Evolutionary conservation across 2,329 filamentous ascomycete genomes (phyloP).

Genomic region (Hypoxylon sp.): DNA sequence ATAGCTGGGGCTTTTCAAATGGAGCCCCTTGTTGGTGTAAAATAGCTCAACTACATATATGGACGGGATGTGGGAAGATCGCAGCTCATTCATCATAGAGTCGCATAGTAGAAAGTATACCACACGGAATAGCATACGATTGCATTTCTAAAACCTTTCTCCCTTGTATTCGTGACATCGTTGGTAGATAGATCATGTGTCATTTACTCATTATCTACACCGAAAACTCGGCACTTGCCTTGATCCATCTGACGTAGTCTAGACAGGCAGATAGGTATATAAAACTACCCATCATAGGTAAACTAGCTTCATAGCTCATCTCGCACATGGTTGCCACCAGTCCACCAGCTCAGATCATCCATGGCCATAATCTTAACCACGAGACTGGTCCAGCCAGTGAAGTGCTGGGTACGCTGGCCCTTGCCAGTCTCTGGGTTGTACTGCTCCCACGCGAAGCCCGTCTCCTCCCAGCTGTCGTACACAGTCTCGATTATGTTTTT

Average conservation of each 20-base stretch:
- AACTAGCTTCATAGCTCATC: constrained; percentile 64
- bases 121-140: constrained; percentile 14
- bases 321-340: constrained; percentile 52
- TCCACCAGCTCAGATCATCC: constrained; percentile 73
- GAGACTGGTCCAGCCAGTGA: constrained; percentile 98
- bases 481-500: constrained; percentile 91
- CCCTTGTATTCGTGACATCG: constrained; percentile 3
- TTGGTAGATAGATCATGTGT: not conserved
- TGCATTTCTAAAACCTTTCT: constrained; percentile 2
- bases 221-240: not conserved
- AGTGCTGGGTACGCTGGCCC: constrained; percentile 97
- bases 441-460: constrained; percentile 98
- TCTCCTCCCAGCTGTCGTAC: constrained; percentile 88
- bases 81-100: constrained; percentile 46
- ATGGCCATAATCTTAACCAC: constrained; percentile 98
- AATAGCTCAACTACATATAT: constrained; percentile 25
- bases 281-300: not conserved
- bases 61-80: constrained; percentile 13
- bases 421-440: constrained; percentile 94
- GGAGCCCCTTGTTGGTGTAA: constrained; percentile 7
- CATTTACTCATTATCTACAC: not conserved
- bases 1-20: not conserved
- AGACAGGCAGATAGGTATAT: not conserved
- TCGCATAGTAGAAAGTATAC: constrained; percentile 21
- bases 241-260: not conserved